These are phyloP conservation scores for Oryza meyeriana DNA, from an alignment of 176 grass and related monocot species.

Conservation along the genomic window DNA sequence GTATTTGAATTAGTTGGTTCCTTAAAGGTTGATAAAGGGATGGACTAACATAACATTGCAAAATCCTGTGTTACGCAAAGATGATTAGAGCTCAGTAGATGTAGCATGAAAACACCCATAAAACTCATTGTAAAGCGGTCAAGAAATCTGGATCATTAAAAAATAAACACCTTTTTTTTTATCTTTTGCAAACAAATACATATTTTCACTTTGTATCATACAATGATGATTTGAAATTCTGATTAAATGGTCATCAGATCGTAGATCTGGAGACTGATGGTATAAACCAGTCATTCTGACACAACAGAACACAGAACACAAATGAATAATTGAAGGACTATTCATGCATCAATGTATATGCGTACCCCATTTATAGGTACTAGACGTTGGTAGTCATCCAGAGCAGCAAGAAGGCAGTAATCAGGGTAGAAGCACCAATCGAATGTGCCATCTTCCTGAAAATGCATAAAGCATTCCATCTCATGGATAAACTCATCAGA, in stretches of 20 bases:
- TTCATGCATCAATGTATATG: neutral
- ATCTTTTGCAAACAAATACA: neutral
- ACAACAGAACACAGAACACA: neutral
- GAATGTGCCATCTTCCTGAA: neutral
- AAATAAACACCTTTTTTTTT: neutral
- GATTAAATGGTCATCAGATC: neutral
- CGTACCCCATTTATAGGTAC: slow-evolving; percentile 14
- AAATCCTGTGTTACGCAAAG: too few species aligned
- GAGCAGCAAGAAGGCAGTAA: neutral
- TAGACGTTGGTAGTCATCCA: slow-evolving; percentile 31
- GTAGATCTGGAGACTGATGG: too few species aligned
- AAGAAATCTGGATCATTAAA: neutral
- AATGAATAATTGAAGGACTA: neutral
- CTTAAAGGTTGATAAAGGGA: too few species aligned
- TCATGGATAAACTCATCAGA: neutral
- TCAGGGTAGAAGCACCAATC: slow-evolving; percentile 9
- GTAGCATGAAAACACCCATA: too few species aligned
- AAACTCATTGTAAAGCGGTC: too few species aligned
- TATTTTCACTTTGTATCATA: neutral
- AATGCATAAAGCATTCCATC: slow-evolving; percentile 1
- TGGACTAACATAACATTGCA: too few species aligned
- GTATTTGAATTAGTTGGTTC: neutral
- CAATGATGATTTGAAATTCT: neutral
- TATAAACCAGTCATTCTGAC: neutral
- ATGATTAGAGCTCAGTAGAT: too few species aligned